Percentiles rank a stretch among this genome's conserved stretches.
Evolutionary conservation across 768 basidiomycete genomes (phyloP).

Genomic region (Royoungia palumana): DNA sequence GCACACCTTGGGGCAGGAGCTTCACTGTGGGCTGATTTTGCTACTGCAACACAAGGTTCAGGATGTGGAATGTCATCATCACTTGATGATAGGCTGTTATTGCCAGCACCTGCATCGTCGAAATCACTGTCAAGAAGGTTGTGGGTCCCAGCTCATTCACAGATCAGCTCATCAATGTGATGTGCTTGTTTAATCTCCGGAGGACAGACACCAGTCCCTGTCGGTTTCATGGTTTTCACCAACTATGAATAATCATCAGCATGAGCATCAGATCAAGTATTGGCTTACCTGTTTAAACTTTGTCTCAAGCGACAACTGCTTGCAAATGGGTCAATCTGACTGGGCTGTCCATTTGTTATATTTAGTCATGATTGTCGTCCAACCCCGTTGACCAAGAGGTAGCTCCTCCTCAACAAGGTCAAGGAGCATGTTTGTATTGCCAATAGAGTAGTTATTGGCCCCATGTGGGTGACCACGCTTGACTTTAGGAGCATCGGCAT

Average conservation of each 20-base stretch:
- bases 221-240: constrained; percentile 27
- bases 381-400: not conserved
- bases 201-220: constrained; percentile 21
- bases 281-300: constrained; percentile 24
- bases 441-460: not conserved
- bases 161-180: constrained; percentile 25
- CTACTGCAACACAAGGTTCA: not conserved
- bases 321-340: not conserved
- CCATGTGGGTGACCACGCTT: not conserved
- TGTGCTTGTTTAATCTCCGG: constrained; percentile 22
- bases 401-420: not conserved
- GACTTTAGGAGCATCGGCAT: not conserved
- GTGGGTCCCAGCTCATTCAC: constrained; percentile 18
- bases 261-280: not conserved
- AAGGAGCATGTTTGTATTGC: not conserved
- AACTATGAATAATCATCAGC: constrained; percentile 8
- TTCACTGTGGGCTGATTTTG: not conserved
- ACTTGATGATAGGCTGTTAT: not conserved
- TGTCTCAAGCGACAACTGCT: constrained; percentile 12
- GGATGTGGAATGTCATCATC: not conserved
- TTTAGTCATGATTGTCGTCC: not conserved
- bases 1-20: constrained; percentile 5
- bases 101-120: not conserved
- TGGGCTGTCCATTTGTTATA: not conserved
- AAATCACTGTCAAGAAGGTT: constrained; percentile 24